Evolutionary conservation across 495 filamentous ascomycete genomes (phyloP), one percentile per base, ranked within the genome.

Genomic region (Haplographium delicatum): DNA sequence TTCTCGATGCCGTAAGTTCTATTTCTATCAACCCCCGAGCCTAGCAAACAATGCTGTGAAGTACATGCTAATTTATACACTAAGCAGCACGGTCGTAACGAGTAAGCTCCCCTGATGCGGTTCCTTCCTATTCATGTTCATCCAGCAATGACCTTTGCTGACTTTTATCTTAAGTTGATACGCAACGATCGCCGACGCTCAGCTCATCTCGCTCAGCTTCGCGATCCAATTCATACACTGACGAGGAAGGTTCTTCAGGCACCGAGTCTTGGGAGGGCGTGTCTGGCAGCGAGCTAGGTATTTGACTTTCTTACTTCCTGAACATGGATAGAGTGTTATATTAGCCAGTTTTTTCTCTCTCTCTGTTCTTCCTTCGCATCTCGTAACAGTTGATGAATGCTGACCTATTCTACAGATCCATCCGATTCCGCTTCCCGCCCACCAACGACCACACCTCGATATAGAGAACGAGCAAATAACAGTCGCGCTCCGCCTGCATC

Each of bases 341-440:
- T n/a, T n/a, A n/a, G n/a, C n/a, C n/a, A n/a, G n/a, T n/a, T n/a
- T n/a, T n/a, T n/a, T n/a, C n/a, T n/a, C 57, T 82, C 84, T 44
- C 85, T 33, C n/a, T n/a, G n/a, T n/a, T n/a, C n/a, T n/a, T n/a
- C n/a, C n/a, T n/a, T n/a, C n/a, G n/a, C n/a, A n/a, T n/a, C n/a
- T n/a, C n/a, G n/a, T n/a, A n/a, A n/a, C n/a, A n/a, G n/a, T n/a
- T n/a, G n/a, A n/a, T n/a, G n/a, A n/a, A n/a, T n/a, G n/a, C n/a
- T n/a, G n/a, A n/a, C n/a, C n/a, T n/a, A n/a, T n/a, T n/a, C n/a
- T n/a, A n/a, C n/a, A 22, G 42, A 44, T 22, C 42, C 87, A 19
- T 86, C 83, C 28, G 88, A 94, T 70, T 91, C 88, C n/a, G 88
- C 88, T 11, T 56, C 60, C 4, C 30, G 47, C 13, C 52, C 51